These are phyloP conservation scores for Barbatosphaeria neglecta DNA, from an alignment of 495 filamentous ascomycete species.

Conservation along the genomic window DNA sequence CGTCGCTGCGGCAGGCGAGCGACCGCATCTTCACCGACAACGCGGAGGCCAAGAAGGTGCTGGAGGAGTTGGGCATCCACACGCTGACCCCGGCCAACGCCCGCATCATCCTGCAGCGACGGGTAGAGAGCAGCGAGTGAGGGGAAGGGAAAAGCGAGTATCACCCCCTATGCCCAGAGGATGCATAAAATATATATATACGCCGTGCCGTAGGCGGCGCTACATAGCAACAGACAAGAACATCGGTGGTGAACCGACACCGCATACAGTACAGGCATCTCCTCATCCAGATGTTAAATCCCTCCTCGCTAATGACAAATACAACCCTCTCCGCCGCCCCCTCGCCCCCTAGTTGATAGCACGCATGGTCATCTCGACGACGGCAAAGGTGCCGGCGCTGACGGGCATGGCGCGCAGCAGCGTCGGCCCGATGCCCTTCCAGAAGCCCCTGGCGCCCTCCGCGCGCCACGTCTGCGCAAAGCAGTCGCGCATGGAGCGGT, in stretches of 20 bases:
- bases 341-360: slow-evolving; percentile 39
- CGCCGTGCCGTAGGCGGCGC: too few species aligned
- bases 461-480: slow-evolving; percentile 68
- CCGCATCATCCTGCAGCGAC: slow-evolving; percentile 60
- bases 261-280: too few species aligned
- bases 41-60: slow-evolving; percentile 60
- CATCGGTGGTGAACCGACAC: too few species aligned
- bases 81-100: slow-evolving; percentile 63
- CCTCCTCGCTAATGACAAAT: too few species aligned
- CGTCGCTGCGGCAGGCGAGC: slow-evolving; percentile 61
- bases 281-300: too few species aligned
- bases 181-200: slow-evolving; percentile 8
- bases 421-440: slow-evolving; percentile 93
- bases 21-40: slow-evolving; percentile 70
- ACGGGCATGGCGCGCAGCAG: slow-evolving; percentile 94
- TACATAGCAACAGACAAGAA: too few species aligned
- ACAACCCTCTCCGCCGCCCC: too few species aligned
- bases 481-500: slow-evolving; percentile 77
- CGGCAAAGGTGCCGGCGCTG: slow-evolving; percentile 89
- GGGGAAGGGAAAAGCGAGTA: neutral
- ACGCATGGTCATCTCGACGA: slow-evolving; percentile 56
- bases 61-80: slow-evolving; percentile 54
- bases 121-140: slow-evolving; percentile 55
- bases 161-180: too few species aligned
- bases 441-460: slow-evolving; percentile 80